phyloP scores from a whole-genome alignment of 2,329 filamentous ascomycete genomes.

The Diaporthe destruens region DNA sequence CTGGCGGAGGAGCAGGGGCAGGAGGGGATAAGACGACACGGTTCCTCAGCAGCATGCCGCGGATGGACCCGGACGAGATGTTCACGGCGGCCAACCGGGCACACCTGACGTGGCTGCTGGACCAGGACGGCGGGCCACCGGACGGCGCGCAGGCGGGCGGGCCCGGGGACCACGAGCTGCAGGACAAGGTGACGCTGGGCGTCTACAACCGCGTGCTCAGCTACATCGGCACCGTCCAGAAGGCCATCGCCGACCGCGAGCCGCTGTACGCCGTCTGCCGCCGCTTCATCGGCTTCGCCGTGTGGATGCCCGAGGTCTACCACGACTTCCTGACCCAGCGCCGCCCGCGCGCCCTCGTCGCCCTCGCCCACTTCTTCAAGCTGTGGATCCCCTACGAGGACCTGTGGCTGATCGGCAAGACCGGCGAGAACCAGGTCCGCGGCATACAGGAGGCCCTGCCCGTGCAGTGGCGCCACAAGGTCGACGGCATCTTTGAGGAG shows the following conservation, averaged over 20 bases:
- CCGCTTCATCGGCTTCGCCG: slow-evolving; percentile 53
- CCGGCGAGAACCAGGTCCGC: slow-evolving; percentile 53
- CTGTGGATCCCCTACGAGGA: slow-evolving; percentile 52
- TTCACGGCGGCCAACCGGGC: slow-evolving; percentile 49
- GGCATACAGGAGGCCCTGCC: slow-evolving; percentile 53
- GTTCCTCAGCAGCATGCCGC: slow-evolving; percentile 48
- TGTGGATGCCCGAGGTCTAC: slow-evolving; percentile 52
- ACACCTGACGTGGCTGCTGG: slow-evolving; percentile 52
- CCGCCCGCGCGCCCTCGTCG: slow-evolving; percentile 53
- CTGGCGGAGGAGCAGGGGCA: slow-evolving; percentile 7
- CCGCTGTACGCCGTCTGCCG: slow-evolving; percentile 49
- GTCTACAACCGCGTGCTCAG: slow-evolving; percentile 51
- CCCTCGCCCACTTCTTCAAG: slow-evolving; percentile 55
- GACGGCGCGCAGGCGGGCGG: slow-evolving; percentile 42
- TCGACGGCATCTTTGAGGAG: slow-evolving; percentile 50
- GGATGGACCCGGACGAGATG: slow-evolving; percentile 49
- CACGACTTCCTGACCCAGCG: slow-evolving; percentile 51
- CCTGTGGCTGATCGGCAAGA: slow-evolving; percentile 53
- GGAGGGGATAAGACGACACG: slow-evolving; percentile 45
- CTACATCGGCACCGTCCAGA: slow-evolving; percentile 52
- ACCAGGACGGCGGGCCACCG: slow-evolving; percentile 46
- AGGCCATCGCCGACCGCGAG: slow-evolving; percentile 48
- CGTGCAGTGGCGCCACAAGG: slow-evolving; percentile 51
- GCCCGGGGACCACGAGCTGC: slow-evolving; percentile 50
- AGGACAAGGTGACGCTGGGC: slow-evolving; percentile 46